A percentile compares a stretch with the other conserved stretches of the same genome.
These are phyloP conservation scores for Suhomyces kilbournensis DNA, from an alignment of 805 yeast species.

Conservation along the genomic window DNA sequence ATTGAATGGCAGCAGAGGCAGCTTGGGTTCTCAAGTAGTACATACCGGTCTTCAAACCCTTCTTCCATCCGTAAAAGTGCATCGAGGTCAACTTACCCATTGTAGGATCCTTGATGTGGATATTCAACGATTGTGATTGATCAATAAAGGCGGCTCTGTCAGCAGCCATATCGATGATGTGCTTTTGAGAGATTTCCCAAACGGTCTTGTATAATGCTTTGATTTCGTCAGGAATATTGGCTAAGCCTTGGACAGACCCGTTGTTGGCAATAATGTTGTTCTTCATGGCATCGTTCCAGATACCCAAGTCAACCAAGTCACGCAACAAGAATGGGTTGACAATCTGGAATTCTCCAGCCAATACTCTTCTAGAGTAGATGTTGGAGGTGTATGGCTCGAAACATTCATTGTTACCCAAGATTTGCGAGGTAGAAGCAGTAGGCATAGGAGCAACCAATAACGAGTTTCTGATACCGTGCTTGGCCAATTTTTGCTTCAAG, in stretches of 20 bases:
- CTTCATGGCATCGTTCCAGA: constrained; percentile 82
- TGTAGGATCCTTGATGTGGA: constrained; percentile 35
- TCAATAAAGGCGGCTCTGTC: constrained; percentile 70
- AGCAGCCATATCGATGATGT: constrained; percentile 82
- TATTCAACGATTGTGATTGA: constrained; percentile 47
- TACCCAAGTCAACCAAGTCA: constrained; percentile 76
- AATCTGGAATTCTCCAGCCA: constrained; percentile 91
- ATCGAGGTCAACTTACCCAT: constrained; percentile 40
- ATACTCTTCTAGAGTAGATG: constrained; percentile 83
- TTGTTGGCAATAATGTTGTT: constrained; percentile 69
- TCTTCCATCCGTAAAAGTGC: constrained; percentile 43
- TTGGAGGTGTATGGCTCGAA: constrained; percentile 96
- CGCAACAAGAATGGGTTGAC: constrained; percentile 82
- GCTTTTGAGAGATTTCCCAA: constrained; percentile 92
- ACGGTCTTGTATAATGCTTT: constrained; percentile 87
- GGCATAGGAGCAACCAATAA: constrained; percentile 94
- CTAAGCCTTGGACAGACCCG: constrained; percentile 82
- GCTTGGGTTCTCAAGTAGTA: constrained; percentile 76
- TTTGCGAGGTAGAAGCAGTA: constrained; percentile 96
- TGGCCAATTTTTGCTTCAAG: constrained; percentile 55
- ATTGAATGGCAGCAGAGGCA: constrained; percentile 95
- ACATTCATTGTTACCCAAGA: constrained; percentile 90
- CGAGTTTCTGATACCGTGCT: constrained; percentile 81
- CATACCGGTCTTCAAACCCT: constrained; percentile 40
- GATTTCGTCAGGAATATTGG: constrained; percentile 68